Evolutionary conservation across 768 basidiomycete species (phyloP), one percentile per base, ranked within the genome.

Genomic region (Lactarius psammicola): DNA sequence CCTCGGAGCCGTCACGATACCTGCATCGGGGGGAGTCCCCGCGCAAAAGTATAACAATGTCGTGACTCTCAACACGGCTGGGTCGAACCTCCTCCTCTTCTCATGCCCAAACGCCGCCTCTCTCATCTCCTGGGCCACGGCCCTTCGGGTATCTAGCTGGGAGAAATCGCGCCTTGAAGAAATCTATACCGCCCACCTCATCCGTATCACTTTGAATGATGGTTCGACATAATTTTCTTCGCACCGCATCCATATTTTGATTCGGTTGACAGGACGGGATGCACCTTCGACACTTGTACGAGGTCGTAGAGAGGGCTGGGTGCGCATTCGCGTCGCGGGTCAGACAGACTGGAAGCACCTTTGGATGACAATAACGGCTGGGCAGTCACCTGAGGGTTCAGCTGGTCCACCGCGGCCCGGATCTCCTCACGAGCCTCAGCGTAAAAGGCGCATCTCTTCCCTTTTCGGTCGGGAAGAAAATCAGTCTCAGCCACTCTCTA

Each of bases 91-190:
- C 54, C 78, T 95, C 36, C 77, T 96, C 3, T 96, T 98, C 78
- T 90, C 94, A 10, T 95, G 94, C 73, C 89, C 89, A 20, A 82
- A 82, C 26, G 84, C 87, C 33, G 74, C 80, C 53, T 83, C 87
- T 18, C 81, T 95, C 60, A 81, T 90, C 36, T 86, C 89, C n/a
- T 98, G 96, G 96, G 87, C 92, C 8, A 88, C 93, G 28, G 94
- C 94, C 5, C 81, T 98, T 42, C 88, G 97, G 20, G 82, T 99
- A 5, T 87, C 90, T 11, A 84, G 90, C 59, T 99, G 95, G 94
- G 97, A 99, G 77, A 94, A 95, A 73, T 89, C 92, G 1, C 87
- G 94, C 51, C 82, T 98, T 18, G 94, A 97, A 76, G 96, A 99
- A 78, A 94, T 99, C 66, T 98, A 98, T 75, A 98, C 97, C 0